Conservation (phyloP, 1,284 basidiomycete species). For the Baeospora myosura region DNA sequence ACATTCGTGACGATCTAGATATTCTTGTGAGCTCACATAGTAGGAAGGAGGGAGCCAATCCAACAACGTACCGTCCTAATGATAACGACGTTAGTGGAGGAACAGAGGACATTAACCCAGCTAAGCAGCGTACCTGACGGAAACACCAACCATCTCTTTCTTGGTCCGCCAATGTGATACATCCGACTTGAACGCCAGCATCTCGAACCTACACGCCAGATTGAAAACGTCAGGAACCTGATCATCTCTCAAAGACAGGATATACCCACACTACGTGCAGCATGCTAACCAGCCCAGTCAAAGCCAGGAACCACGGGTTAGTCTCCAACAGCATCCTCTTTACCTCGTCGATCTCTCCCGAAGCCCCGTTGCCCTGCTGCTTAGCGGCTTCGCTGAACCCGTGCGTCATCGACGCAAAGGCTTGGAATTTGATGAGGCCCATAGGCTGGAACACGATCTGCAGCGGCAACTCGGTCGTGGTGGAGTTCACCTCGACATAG, state of each 20-base stretch:
- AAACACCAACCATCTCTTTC: conserved; percentile 82
- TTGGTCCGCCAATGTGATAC: conserved; percentile 93
- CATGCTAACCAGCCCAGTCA: conserved; percentile 78
- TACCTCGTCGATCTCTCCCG: conserved; percentile 84
- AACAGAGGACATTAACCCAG: conserved; percentile 8
- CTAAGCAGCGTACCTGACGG: conserved; percentile 58
- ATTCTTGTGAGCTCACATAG: conserved; percentile 7
- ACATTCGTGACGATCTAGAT: conserved; percentile 84
- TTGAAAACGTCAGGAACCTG: conserved; percentile 5
- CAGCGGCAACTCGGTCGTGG: conserved; percentile 68
- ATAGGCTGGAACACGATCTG: conserved; percentile 81
- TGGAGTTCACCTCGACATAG: conserved; percentile 72
- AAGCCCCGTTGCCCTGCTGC: conserved; percentile 53
- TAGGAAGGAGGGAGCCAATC: conserved; percentile 6
- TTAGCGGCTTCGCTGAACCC: conserved; percentile 79
- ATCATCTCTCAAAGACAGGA: conserved; percentile 6
- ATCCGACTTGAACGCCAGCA: conserved; percentile 91
- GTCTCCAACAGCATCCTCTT: conserved; percentile 94
- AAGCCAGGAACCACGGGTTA: conserved; percentile 81
- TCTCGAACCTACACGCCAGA: conserved; percentile 89
- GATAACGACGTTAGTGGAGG: conserved; percentile 2
- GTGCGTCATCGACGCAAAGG: conserved; percentile 74
- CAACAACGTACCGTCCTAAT: conserved; percentile 35
- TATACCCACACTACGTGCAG: conserved; percentile 75
- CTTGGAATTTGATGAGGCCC: conserved; percentile 79